Percentiles rank a stretch among this genome's conserved stretches.
Conservation (phyloP, 2,329 filamentous ascomycete genomes). For the Talaromyces sp. region DNA sequence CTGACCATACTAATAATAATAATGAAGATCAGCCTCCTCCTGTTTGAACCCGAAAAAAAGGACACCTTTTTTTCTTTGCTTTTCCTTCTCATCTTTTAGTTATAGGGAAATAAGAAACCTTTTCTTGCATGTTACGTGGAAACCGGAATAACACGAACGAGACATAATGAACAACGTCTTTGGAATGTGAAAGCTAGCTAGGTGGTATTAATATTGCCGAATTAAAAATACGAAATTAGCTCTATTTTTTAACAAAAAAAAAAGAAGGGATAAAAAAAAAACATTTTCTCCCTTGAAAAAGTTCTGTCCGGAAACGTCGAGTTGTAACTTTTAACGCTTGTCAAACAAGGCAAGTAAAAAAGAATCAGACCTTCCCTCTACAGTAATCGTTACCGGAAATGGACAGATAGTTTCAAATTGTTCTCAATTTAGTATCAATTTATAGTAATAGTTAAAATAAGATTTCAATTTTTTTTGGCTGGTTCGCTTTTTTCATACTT, state of each 20-base stretch:
- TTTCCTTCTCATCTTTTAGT: background rate
- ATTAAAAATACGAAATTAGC: too few relatives aligned
- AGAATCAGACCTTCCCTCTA: conserved; percentile 1
- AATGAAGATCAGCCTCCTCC: background rate
- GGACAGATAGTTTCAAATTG: background rate
- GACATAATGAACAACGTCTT: too few relatives aligned
- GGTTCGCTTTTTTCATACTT: background rate
- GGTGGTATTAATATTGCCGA: too few relatives aligned
- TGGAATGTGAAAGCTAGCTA: too few relatives aligned
- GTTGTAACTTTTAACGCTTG: background rate
- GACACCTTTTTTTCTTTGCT: background rate
- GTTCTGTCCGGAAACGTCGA: too few relatives aligned
- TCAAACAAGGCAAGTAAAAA: background rate
- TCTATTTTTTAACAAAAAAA: too few relatives aligned
- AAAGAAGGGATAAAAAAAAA: too few relatives aligned
- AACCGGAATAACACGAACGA: too few relatives aligned
- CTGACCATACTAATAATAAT: background rate
- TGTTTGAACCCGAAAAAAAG: background rate
- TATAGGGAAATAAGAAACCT: background rate
- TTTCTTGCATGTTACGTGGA: background rate
- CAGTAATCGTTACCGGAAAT: conserved; percentile 10
- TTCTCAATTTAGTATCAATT: background rate
- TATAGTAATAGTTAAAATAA: background rate
- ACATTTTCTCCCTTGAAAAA: too few relatives aligned
- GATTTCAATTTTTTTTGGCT: background rate